A percentile compares a stretch with the other conserved stretches of the same genome.
These are phyloP conservation scores for Amaranthus cruentus DNA, from an alignment of 148 eudicot genomes.

Conservation along the genomic window DNA sequence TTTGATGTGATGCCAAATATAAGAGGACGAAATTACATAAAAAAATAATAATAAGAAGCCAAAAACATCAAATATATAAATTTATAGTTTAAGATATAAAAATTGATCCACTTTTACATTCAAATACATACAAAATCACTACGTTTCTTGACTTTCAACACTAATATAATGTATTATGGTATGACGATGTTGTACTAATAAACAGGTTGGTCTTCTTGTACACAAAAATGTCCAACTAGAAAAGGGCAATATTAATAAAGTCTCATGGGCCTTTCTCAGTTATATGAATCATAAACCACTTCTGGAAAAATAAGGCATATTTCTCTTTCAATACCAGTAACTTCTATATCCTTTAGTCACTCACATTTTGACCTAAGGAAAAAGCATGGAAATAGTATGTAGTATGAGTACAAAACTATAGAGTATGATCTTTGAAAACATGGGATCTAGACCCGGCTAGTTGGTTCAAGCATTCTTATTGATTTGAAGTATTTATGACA, in stretches of 20 bases:
- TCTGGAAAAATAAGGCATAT: background rate
- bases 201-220: background rate
- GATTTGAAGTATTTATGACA: too few relatives aligned
- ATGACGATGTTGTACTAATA: background rate
- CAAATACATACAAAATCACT: background rate
- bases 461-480: too few relatives aligned
- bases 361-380: too few relatives aligned
- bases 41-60: background rate
- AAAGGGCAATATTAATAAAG: conserved; percentile 4
- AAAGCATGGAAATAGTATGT: too few relatives aligned
- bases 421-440: too few relatives aligned
- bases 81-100: background rate
- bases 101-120: background rate
- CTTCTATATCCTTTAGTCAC: too few relatives aligned
- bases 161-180: background rate
- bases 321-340: background rate
- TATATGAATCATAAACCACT: background rate
- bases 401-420: too few relatives aligned
- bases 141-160: background rate
- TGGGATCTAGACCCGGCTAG: too few relatives aligned
- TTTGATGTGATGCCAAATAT: background rate
- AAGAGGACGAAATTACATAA: background rate
- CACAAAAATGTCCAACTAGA: conserved; percentile 1
- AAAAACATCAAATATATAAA: background rate
- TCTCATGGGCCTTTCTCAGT: background rate